Base-by-base conservation (phyloP, 2,329 filamentous ascomycete genomes). In the Paracoccidioides lutzii region DNA sequence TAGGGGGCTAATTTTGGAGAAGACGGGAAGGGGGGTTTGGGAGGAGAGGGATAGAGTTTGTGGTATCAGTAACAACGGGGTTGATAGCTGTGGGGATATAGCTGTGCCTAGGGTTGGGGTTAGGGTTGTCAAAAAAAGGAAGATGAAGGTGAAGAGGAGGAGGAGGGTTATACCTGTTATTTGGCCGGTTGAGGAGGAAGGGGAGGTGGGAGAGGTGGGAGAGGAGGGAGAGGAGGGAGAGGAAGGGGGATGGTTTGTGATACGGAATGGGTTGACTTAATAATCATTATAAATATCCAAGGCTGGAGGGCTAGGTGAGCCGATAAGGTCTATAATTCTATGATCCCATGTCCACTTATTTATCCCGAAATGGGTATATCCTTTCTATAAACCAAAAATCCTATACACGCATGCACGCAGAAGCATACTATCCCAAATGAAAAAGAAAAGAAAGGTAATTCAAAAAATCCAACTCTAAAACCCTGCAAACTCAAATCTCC, bases 401-500 rank as follows among this genome's bases (percentile, higher is more conserved):
- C 22, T 22, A 22, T 22, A 1, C 22, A 22, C 22, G 22, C 22
- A 22, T 22, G 22, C 22, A 22, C 2, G 22, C 22, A 22, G 22
- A 22, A 22, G 22, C 22, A 22, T 22, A 22, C 22, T 22, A 22
- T 22, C 22, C 22, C 22, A 22, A 22, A 22, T 22, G 28, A 30
- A 51, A 32, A 5, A 28, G 30, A 38, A 50, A 15, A 50, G 6
- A 14, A 51, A 40, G 5, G 28, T 49, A n/a, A 54, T n/a, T 8
- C 8, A 15, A 7, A 33, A 40, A 22, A 33, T 8, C 33, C 28
- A 38, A 14, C 30, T 37, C 22, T 88, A 57, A 85, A 88, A 55
- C 78, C 88, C 85, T 52, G 76, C 74, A 71, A 89, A 96, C 66
- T 81, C 78, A 70, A 95, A 96, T 15, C 82, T 78, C 32, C 87